phyloP scores from a whole-genome alignment of 306 rosid genomes.

The Alnus glutinosa region DNA sequence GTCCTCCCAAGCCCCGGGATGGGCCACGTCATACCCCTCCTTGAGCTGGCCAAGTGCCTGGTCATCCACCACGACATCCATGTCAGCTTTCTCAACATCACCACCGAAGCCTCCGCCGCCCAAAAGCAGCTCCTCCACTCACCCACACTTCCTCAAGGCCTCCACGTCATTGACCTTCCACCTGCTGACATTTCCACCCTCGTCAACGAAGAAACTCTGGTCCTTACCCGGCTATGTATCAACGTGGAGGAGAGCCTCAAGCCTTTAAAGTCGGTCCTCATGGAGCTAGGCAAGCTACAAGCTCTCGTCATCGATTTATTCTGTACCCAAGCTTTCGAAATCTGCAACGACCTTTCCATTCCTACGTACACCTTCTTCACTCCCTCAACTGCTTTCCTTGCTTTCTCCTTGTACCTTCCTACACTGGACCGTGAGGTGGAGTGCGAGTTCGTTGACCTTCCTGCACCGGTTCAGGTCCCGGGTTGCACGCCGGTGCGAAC shows the following conservation, averaged over 20 bases:
- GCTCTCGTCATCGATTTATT: conserved; percentile 46
- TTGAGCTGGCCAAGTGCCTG: conserved; percentile 37
- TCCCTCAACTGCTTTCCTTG: conserved; percentile 33
- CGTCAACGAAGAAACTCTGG: background rate
- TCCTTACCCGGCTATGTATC: conserved; percentile 26
- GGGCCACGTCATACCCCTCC: conserved; percentile 50
- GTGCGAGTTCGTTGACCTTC: conserved; percentile 50
- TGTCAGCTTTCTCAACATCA: conserved; percentile 51
- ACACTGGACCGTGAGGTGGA: conserved; percentile 44
- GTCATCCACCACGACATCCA: conserved; percentile 31
- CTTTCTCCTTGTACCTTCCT: conserved; percentile 40
- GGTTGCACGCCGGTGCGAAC: conserved; percentile 38
- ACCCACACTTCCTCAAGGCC: conserved; percentile 23
- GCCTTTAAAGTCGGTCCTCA: conserved; percentile 26
- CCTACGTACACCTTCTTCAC: conserved; percentile 43
- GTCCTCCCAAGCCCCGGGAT: conserved; percentile 51
- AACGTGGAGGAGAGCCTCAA: conserved; percentile 28
- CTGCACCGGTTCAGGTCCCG: conserved; percentile 38
- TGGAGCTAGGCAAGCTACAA: conserved; percentile 19
- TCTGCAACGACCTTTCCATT: conserved; percentile 28
- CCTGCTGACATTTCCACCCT: conserved; percentile 17
- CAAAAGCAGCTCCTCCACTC: conserved; percentile 41
- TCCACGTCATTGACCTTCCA: conserved; percentile 43
- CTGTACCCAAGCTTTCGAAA: conserved; percentile 49
- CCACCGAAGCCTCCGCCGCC: conserved; percentile 47